Conservation (phyloP, 495 filamentous ascomycete species). For the Jackrogersella minutella region DNA sequence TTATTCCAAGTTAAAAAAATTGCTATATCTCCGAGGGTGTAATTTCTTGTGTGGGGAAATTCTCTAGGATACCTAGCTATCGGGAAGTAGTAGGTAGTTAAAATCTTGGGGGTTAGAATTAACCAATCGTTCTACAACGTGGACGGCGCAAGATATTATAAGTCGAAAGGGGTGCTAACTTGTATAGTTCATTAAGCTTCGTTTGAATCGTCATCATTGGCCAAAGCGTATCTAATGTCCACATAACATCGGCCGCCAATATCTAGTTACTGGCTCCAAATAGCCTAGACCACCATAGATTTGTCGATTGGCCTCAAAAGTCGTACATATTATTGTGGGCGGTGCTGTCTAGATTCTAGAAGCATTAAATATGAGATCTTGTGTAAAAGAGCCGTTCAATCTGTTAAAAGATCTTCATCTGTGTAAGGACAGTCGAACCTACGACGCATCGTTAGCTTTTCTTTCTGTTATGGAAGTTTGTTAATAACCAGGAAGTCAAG, state of each 20-base stretch:
- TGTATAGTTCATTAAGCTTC: not conserved
- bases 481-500: not conserved
- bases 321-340: not conserved
- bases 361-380: not conserved
- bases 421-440: slow-evolving; percentile 35
- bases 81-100: not conserved
- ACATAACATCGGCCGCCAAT: not conserved
- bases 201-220: not conserved
- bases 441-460: not conserved
- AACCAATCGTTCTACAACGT: slow-evolving; percentile 41
- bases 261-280: not conserved
- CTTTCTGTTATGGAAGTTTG: not conserved
- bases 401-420: slow-evolving; percentile 5
- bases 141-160: not conserved
- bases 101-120: slow-evolving; percentile 13
- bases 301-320: not conserved
- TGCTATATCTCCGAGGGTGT: not conserved
- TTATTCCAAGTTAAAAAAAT: not conserved
- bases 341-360: not conserved
- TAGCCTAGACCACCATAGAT: not conserved
- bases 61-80: not conserved
- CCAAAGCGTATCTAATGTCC: slow-evolving; percentile 8
- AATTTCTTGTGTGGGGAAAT: slow-evolving; percentile 23
- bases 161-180: not conserved
- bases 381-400: not conserved